Conservation (phyloP, 176 grass and related monocot genomes). For the Miscanthus lutarioriparius region DNA sequence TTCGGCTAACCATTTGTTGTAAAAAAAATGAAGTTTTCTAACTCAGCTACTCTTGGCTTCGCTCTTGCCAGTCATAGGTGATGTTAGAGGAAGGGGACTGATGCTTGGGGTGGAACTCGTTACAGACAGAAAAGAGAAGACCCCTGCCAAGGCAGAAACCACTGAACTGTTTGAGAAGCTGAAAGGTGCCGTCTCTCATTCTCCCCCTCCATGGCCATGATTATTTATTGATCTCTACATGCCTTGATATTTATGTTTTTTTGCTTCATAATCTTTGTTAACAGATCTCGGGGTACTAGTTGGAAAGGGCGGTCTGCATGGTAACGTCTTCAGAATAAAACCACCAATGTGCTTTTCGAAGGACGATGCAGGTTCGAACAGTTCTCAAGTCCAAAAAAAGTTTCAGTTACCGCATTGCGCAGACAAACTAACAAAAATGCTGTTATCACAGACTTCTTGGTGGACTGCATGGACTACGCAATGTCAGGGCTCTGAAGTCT, state of each 20-base stretch:
- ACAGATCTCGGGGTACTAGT: slow-evolving; percentile 83
- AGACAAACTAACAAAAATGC: not conserved
- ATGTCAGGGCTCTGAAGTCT: slow-evolving; percentile 70
- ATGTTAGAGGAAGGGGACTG: slow-evolving; percentile 95
- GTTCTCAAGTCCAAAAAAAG: not conserved
- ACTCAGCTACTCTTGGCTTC: not conserved
- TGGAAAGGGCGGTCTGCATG: slow-evolving; percentile 86
- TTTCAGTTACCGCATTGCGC: not conserved
- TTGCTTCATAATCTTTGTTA: not conserved
- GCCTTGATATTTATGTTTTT: not conserved
- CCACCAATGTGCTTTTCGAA: slow-evolving; percentile 97
- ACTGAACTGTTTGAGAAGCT: slow-evolving; percentile 86
- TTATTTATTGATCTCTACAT: not conserved
- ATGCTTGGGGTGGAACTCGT: slow-evolving; percentile 97
- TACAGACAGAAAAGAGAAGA: slow-evolving; percentile 79
- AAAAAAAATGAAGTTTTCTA: not conserved
- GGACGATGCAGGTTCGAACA: slow-evolving; percentile 72
- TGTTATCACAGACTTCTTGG: slow-evolving; percentile 67
- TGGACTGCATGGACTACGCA: slow-evolving; percentile 81
- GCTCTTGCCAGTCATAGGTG: slow-evolving; percentile 79
- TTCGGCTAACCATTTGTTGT: not conserved
- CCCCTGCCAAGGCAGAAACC: slow-evolving; percentile 84
- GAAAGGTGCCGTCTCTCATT: slow-evolving; percentile 48
- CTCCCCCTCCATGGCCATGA: not conserved
- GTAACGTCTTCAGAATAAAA: slow-evolving; percentile 96